Conservation (phyloP, 495 filamentous ascomycete species). For the Penicillium waksmanii region DNA sequence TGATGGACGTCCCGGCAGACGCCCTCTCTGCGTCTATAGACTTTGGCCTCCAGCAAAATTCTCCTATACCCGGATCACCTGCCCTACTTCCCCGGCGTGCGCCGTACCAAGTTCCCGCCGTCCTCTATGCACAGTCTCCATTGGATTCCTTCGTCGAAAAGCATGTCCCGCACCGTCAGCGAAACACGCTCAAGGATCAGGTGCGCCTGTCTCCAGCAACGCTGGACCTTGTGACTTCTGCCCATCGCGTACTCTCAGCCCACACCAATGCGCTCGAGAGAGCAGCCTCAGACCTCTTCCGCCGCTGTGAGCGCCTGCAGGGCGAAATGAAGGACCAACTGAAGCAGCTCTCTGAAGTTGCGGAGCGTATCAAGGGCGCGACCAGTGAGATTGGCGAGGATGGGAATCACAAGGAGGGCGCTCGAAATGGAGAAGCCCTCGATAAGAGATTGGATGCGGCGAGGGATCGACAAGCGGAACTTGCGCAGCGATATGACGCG, state of each 20-base stretch:
- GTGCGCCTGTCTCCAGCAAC: constrained; percentile 76
- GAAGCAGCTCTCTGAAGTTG: constrained; percentile 66
- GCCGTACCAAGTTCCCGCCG: constrained; percentile 69
- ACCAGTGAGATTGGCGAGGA: constrained; percentile 63
- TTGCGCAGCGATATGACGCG: constrained; percentile 65
- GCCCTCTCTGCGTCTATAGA: constrained; percentile 35
- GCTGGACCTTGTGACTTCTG: constrained; percentile 73
- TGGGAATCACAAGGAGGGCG: constrained; percentile 42
- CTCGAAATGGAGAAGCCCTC: constrained; percentile 54
- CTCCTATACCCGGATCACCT: constrained; percentile 25
- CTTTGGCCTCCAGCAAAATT: constrained; percentile 34
- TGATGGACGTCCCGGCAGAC: constrained; percentile 66
- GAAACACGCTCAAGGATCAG: constrained; percentile 66
- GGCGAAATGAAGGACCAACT: constrained; percentile 75
- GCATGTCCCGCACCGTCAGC: constrained; percentile 61
- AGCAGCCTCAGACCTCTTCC: constrained; percentile 82
- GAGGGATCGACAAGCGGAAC: constrained; percentile 58
- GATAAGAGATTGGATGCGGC: constrained; percentile 63
- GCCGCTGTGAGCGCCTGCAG: constrained; percentile 72
- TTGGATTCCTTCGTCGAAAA: constrained; percentile 65
- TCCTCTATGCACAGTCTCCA: constrained; percentile 61
- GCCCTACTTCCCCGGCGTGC: constrained; percentile 54
- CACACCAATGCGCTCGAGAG: constrained; percentile 73
- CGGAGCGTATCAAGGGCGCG: constrained; percentile 65
- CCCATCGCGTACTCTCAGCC: constrained; percentile 71